phyloP scores from a whole-genome alignment of 176 grass and related monocot species.

The Triticum timopheevii region DNA sequence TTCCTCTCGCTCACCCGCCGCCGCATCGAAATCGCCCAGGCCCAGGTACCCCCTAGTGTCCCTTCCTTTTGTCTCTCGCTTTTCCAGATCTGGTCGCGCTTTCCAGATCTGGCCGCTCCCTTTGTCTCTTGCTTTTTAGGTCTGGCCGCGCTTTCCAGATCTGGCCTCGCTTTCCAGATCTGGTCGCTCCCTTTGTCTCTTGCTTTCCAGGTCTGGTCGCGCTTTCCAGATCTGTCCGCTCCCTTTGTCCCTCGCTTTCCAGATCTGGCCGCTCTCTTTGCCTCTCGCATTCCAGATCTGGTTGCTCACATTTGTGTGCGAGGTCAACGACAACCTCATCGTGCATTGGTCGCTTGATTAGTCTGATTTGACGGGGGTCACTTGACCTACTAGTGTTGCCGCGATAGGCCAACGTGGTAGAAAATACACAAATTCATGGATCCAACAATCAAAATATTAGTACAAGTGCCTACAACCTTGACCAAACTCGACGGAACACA shows the following conservation, averaged over 20 bases:
- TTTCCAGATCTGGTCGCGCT: background rate
- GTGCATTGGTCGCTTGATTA: background rate
- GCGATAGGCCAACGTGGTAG: background rate
- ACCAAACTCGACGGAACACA: background rate
- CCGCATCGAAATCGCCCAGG: conserved; percentile 96
- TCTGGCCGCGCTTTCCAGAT: background rate
- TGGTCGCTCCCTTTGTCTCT: background rate
- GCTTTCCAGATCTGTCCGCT: background rate
- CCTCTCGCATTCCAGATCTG: no score
- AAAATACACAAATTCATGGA: no score
- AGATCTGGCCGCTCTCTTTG: background rate
- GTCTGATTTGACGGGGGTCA: background rate
- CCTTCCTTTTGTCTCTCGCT: background rate
- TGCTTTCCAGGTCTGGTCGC: no score
- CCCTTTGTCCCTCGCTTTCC: no score
- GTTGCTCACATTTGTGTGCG: background rate
- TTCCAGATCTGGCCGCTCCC: background rate
- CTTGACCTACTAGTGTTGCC: background rate
- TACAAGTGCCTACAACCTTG: no score
- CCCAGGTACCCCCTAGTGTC: conserved; percentile 42
- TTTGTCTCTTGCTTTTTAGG: no score
- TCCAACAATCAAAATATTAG: no score
- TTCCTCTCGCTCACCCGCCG: conserved; percentile 91
- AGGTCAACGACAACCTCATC: background rate
- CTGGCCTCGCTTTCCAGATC: no score